Evolutionary conservation across 306 rosid genomes (phyloP), one percentile per base, ranked within the genome.

Genomic region (Argentina anserina): DNA sequence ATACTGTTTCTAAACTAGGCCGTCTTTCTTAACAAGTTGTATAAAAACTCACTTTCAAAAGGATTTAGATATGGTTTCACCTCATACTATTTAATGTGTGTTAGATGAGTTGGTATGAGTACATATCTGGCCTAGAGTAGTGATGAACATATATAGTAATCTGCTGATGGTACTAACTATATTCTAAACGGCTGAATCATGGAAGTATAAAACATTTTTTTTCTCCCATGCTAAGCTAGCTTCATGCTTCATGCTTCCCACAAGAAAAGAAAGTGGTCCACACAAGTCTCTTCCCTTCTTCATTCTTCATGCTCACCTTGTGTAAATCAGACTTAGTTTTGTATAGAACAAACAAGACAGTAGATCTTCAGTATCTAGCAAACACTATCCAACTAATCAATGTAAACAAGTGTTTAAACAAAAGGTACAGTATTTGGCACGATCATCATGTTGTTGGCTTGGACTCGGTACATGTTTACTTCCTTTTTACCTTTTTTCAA

Each of bases 371-470:
- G 20, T 72, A 77, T 76, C 62, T 55, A 37, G 53, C 49, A 66
- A 75, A 36, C 63, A 49, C 41, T 13, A 39, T 28, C 33, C 31
- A 45, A 12, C 33, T 28, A 33, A 75, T 55, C 41, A 61, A 53
- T 70, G 28, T 52, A n/a, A 21, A 52, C 29, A 46, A 76, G 60
- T 75, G 37, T 14, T 25, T 4, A 71, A 47, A 61, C 73, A 80
- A 82, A 67, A 59, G 20, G 83, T 70, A 75, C 72, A 33, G 75
- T 73, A 26, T 2, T 71, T 58, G 41, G 31, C 41, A 31, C 36
- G 75, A 56, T 76, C 74, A 85, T 84, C 73, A 86, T 82, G 67
- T 64, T 85, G 85, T 84, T 87, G 73, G 43, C 65, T 60, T 60
- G 78, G 78, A 77, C 81, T 60, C 28, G 39, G 73, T 81, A 66